Evolutionary conservation across 2,329 filamentous ascomycete genomes (phyloP).

Genomic region (Phialophora chinensis): DNA sequence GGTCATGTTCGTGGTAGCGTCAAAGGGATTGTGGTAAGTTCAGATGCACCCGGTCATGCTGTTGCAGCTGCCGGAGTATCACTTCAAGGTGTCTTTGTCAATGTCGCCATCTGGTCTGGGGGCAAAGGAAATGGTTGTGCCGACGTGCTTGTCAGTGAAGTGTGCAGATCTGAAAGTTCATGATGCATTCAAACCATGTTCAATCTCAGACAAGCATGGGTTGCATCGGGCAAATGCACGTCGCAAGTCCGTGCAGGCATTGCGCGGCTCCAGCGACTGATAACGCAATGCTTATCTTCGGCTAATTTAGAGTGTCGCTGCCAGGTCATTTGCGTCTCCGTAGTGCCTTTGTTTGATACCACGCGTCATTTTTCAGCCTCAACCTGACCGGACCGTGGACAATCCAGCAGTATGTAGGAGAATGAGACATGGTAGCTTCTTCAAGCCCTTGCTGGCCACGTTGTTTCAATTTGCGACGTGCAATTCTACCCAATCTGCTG

Average conservation of each 20-base stretch:
- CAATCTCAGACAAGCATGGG: conserved; percentile 22
- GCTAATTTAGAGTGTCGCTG: neutral
- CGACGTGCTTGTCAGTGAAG: neutral
- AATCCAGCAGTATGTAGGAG: conserved; percentile 19
- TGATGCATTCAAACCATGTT: conserved; percentile 12
- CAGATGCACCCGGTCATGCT: conserved; percentile 11
- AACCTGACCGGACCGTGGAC: neutral
- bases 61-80: conserved; percentile 12
- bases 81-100: conserved; percentile 17
- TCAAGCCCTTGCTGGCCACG: conserved; percentile 8
- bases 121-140: conserved; percentile 5
- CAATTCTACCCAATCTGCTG: neutral
- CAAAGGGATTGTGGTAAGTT: conserved; percentile 21
- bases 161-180: neutral
- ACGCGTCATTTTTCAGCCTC: neutral
- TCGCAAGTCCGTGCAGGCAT: neutral
- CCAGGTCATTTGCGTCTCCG: neutral
- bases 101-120: conserved; percentile 18
- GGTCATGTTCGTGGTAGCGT: conserved; percentile 32
- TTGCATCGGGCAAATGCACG: conserved; percentile 8
- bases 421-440: conserved; percentile 18
- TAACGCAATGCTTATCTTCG: conserved; percentile 22
- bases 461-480: neutral
- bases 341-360: neutral
- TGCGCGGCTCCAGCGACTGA: conserved; percentile 18